Conservation (phyloP, 305 asterid genomes). For the Nicotiana rustica region DNA sequence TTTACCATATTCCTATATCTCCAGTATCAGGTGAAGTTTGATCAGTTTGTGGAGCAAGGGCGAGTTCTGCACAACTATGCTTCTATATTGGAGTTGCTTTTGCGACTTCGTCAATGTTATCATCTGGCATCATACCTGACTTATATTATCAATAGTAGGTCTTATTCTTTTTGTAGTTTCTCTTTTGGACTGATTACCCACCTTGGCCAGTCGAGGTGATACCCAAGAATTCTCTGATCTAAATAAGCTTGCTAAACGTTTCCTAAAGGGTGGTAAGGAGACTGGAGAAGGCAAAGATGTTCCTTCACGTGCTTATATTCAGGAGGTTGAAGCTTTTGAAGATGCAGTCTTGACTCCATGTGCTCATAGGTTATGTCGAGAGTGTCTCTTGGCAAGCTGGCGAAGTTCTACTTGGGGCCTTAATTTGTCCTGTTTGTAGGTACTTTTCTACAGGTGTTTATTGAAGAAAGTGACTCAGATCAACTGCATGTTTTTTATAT, state of each 20-base stretch:
- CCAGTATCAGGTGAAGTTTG: too few species aligned
- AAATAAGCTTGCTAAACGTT: too few species aligned
- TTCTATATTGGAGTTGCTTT: too few species aligned
- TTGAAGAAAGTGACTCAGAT: too few species aligned
- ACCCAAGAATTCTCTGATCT: conserved; percentile 72
- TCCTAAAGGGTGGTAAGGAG: too few species aligned
- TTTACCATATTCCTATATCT: too few species aligned
- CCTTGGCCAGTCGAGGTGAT: conserved; percentile 85
- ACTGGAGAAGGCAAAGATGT: too few species aligned
- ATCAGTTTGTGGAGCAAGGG: too few species aligned
- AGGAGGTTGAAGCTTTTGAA: conserved; percentile 98
- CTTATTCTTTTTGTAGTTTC: neutral
- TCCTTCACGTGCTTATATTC: conserved; percentile 50
- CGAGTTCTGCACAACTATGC: too few species aligned
- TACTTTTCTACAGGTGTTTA: too few species aligned
- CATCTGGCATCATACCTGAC: conserved; percentile 22
- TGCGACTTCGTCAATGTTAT: neutral
- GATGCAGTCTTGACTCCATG: conserved; percentile 99
- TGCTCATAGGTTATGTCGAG: conserved; percentile 97
- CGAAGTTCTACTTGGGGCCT: conserved; percentile 74
- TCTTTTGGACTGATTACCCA: conserved; percentile 12
- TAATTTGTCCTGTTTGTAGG: too few species aligned
- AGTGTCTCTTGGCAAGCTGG: conserved; percentile 98
- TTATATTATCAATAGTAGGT: neutral
- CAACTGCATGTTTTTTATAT: too few species aligned